Evolutionary conservation across 2,329 filamentous ascomycete species (phyloP).

Genomic region (Aschersonia sp.): DNA sequence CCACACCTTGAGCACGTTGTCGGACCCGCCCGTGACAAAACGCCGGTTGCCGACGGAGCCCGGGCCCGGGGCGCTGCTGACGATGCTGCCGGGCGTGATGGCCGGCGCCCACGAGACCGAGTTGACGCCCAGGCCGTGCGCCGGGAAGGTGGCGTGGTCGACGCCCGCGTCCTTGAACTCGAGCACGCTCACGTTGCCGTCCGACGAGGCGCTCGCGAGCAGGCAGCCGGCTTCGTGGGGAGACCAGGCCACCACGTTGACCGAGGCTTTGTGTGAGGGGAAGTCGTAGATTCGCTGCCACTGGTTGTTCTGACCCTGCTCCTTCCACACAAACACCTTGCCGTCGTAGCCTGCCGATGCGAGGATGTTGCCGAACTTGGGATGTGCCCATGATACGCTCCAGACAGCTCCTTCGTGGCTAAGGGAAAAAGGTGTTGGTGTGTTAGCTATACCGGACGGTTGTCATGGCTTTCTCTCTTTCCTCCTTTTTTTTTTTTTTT

Average conservation of each 20-base stretch:
- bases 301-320: conserved; percentile 47
- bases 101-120: conserved; percentile 90
- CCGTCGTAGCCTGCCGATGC: conserved; percentile 93
- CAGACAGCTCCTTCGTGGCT: conserved; percentile 96
- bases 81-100: conserved; percentile 68
- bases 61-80: conserved; percentile 52
- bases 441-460: conserved; percentile 3
- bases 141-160: conserved; percentile 77
- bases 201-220: conserved; percentile 84
- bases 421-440: conserved; percentile 2
- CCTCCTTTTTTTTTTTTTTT: neutral
- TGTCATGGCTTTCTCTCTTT: neutral
- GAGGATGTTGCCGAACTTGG: conserved; percentile 96
- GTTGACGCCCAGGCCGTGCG: conserved; percentile 90
- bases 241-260: conserved; percentile 96
- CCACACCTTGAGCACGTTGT: conserved; percentile 93
- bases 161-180: conserved; percentile 96
- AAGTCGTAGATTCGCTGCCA: conserved; percentile 90
- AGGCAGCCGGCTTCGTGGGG: conserved; percentile 91
- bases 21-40: conserved; percentile 89
- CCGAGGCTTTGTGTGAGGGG: conserved; percentile 82
- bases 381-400: conserved; percentile 96
- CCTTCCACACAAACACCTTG: conserved; percentile 97
- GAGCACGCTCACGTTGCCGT: conserved; percentile 84
- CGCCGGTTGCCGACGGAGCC: conserved; percentile 53